Evolutionary conservation across 2,329 filamentous ascomycete genomes (phyloP).

Genomic region (Chaetomium strumarium): DNA sequence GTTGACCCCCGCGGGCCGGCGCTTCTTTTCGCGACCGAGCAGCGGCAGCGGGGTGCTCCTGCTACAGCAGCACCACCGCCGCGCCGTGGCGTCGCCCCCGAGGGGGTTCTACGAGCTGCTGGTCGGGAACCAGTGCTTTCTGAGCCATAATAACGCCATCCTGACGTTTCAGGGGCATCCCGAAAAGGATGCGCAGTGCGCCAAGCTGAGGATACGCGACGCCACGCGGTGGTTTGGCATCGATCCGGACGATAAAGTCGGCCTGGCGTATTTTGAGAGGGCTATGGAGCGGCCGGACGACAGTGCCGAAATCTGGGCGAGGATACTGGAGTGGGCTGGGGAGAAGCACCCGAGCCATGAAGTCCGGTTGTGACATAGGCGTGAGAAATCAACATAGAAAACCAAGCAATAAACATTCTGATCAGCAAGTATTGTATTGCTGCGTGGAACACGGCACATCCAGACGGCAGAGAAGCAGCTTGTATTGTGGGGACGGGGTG

Average conservation of each 20-base stretch:
- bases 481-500: conserved; percentile 21
- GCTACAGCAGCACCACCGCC: conserved; percentile 39
- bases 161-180: conserved; percentile 42
- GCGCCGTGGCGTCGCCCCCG: conserved; percentile 32
- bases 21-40: conserved; percentile 32
- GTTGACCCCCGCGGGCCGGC: conserved; percentile 33
- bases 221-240: conserved; percentile 34
- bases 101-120: conserved; percentile 33
- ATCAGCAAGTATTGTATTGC: neutral
- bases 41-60: conserved; percentile 17
- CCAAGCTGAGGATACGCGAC: conserved; percentile 34
- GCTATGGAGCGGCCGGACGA: conserved; percentile 32
- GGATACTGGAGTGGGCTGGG: conserved; percentile 30
- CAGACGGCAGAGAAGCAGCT: conserved; percentile 12
- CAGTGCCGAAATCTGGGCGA: conserved; percentile 34
- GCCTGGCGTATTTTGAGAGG: conserved; percentile 25
- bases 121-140: conserved; percentile 34
- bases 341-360: conserved; percentile 7
- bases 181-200: conserved; percentile 37
- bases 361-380: conserved; percentile 1
- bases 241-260: conserved; percentile 28
- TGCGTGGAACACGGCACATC: neutral
- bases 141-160: conserved; percentile 35
- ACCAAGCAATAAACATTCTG: neutral
- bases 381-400: neutral